A percentile compares a stretch with the other conserved stretches of the same genome.
Evolutionary conservation across 2,329 filamentous ascomycete genomes (phyloP).

Genomic region (Penicillium sp.): DNA sequence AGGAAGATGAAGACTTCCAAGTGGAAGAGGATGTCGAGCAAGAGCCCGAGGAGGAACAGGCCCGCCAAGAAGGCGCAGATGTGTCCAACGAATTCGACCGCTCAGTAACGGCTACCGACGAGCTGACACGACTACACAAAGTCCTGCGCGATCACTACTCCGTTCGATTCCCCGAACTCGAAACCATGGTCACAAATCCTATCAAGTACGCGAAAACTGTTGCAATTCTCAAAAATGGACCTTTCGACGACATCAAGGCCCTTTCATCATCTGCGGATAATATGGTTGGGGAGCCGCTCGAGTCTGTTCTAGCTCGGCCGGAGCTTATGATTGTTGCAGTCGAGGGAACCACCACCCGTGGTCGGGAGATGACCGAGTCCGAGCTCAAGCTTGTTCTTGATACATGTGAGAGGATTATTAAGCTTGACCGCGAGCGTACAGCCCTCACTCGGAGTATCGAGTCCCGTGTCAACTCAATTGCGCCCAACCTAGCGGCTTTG

Average conservation of each 20-base stretch:
- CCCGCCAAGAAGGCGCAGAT: slow-evolving; percentile 56
- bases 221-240: slow-evolving; percentile 84
- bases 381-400: slow-evolving; percentile 69
- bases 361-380: slow-evolving; percentile 66
- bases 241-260: slow-evolving; percentile 79
- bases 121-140: slow-evolving; percentile 91
- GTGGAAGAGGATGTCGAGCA: slow-evolving; percentile 55
- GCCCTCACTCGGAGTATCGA: slow-evolving; percentile 90
- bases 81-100: slow-evolving; percentile 77
- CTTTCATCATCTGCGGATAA: slow-evolving; percentile 75
- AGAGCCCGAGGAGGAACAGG: slow-evolving; percentile 58
- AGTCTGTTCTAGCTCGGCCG: slow-evolving; percentile 77
- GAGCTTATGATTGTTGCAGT: slow-evolving; percentile 94
- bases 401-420: slow-evolving; percentile 84
- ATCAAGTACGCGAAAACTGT: slow-evolving; percentile 95
- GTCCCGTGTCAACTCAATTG: slow-evolving; percentile 93
- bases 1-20: slow-evolving; percentile 48
- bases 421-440: slow-evolving; percentile 78
- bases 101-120: slow-evolving; percentile 87
- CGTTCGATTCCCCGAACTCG: slow-evolving; percentile 84
- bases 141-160: slow-evolving; percentile 96
- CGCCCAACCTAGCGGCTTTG: slow-evolving; percentile 84
- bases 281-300: slow-evolving; percentile 66
- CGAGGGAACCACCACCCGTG: slow-evolving; percentile 85
- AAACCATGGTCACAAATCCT: slow-evolving; percentile 82